Percentiles rank a stretch among this genome's conserved stretches.
These are phyloP conservation scores for Pythium brassicae DNA, from an alignment of 352 stramenopile genomes.

Conservation along the genomic window DNA sequence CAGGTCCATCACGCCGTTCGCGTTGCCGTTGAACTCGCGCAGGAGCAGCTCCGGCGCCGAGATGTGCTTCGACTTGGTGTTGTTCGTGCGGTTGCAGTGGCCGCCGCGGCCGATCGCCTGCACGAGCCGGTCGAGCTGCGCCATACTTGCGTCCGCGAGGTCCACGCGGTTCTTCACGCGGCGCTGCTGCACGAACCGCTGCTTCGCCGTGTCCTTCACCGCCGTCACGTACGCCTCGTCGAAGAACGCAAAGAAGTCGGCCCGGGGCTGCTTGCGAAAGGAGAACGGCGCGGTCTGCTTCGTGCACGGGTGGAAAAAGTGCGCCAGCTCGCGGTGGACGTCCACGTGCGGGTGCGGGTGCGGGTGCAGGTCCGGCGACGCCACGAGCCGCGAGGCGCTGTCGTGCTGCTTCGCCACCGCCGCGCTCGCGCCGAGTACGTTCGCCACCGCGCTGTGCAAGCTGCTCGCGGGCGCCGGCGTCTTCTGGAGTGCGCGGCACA, in stretches of 20 bases:
- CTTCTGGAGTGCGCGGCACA: constrained; percentile 22
- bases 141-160: constrained; percentile 62
- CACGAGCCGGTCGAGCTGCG: constrained; percentile 68
- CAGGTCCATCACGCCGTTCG: constrained; percentile 60
- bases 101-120: constrained; percentile 56
- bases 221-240: constrained; percentile 54
- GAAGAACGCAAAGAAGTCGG: constrained; percentile 58
- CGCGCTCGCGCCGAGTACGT: constrained; percentile 15
- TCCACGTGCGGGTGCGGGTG: constrained; percentile 25
- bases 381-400: neutral
- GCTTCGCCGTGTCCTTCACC: constrained; percentile 57
- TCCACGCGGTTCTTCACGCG: constrained; percentile 67
- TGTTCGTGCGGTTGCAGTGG: constrained; percentile 62
- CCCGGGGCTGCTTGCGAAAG: constrained; percentile 24
- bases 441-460: constrained; percentile 17
- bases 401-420: constrained; percentile 9
- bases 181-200: constrained; percentile 47
- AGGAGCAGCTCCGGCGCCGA: constrained; percentile 62
- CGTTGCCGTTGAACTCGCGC: constrained; percentile 62
- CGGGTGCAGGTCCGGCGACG: neutral
- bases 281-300: constrained; percentile 32
- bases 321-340: constrained; percentile 35
- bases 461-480: constrained; percentile 2
- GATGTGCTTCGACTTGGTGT: constrained; percentile 72
- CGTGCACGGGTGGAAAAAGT: constrained; percentile 40